Evolutionary conservation across 2,329 filamentous ascomycete genomes (phyloP), one percentile per base, ranked within the genome.

Genomic region (Fusarium anguioides): DNA sequence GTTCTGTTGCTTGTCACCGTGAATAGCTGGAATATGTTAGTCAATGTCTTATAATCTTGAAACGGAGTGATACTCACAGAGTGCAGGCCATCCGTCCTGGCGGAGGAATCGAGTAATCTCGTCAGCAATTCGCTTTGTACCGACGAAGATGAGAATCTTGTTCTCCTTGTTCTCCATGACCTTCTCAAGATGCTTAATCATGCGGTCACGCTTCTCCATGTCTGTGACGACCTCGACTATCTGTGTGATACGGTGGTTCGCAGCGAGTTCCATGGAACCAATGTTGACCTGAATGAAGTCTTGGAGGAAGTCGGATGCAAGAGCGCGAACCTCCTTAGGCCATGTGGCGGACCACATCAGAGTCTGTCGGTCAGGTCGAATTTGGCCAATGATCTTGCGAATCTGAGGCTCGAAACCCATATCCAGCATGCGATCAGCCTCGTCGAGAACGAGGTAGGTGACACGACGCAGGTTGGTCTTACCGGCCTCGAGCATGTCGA

Each of bases 391-490:
- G 71, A 99, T 98, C 86, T 98, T 98, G 84, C 96, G 93, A 75
- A 99, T 98, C 81, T 98, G 96, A 71, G 96, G 96, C 84, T 99
- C 96, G 83, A 99, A 98, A 89, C 96, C 96, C 96, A 99, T 99
- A 84, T 99, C 96, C 79, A 99, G 87, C 96, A 99, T 99, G 77
- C 96, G 95, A 83, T 99, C 96, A 79, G 96, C 96, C 85, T 99
- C 96, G 75, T 99, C 96, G 68, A 99, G 94, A 72, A 98, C 96
- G 58, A 99, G 86, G 83, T 99, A 99, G 56, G 96, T 99, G 66
- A 98, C 94, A 80, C 96, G 94, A 71, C 95, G 95, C 68, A 99
- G 89, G 84, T 99, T 98, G 75, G 96, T 99, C 86, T 96, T 97
- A 80, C 94, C 95, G 72, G 93, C 93, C 82, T 98, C 96, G 29